Percentiles rank a stretch among this genome's conserved stretches.
Evolutionary conservation across 1,284 basidiomycete genomes (phyloP).

Genomic region (Ganoderma resinaceum): DNA sequence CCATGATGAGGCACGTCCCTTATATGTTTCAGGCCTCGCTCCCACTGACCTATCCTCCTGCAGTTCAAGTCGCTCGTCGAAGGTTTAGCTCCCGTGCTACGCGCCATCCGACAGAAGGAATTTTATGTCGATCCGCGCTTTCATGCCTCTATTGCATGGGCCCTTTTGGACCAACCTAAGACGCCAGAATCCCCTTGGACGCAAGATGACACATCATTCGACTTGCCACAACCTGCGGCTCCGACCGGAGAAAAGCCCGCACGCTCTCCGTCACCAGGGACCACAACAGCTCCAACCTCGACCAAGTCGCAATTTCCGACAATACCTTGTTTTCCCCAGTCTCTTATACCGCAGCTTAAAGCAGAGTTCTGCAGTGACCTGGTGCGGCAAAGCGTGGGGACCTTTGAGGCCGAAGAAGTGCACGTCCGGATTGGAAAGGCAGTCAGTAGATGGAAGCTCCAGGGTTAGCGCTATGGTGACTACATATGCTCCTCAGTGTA

Average conservation of each 20-base stretch:
- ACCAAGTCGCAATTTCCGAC: conserved; percentile 44
- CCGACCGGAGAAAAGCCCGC: no score
- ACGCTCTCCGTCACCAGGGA: not conserved
- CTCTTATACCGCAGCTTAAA: conserved; percentile 57
- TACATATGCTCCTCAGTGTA: not conserved
- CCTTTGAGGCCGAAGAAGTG: conserved; percentile 60
- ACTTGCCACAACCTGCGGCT: not conserved
- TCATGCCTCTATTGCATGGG: conserved; percentile 85
- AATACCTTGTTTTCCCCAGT: conserved; percentile 58
- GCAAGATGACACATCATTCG: not conserved
- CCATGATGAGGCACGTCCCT: conserved; percentile 63
- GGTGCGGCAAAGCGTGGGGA: conserved; percentile 51
- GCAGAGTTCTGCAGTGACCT: conserved; percentile 46
- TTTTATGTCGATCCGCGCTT: conserved; percentile 80
- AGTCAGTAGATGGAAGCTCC: conserved; percentile 50
- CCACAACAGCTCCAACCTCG: not conserved
- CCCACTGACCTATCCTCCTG: not conserved
- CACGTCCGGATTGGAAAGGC: conserved; percentile 73
- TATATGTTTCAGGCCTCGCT: conserved; percentile 6
- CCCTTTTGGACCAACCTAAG: conserved; percentile 51
- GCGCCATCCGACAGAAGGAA: conserved; percentile 66
- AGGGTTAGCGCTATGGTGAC: not conserved
- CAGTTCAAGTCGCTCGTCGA: conserved; percentile 64
- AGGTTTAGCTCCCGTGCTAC: conserved; percentile 59
- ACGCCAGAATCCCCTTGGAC: not conserved